Evolutionary conservation across 768 basidiomycete species (phyloP).

Genomic region (Xerocomus potaroensis): DNA sequence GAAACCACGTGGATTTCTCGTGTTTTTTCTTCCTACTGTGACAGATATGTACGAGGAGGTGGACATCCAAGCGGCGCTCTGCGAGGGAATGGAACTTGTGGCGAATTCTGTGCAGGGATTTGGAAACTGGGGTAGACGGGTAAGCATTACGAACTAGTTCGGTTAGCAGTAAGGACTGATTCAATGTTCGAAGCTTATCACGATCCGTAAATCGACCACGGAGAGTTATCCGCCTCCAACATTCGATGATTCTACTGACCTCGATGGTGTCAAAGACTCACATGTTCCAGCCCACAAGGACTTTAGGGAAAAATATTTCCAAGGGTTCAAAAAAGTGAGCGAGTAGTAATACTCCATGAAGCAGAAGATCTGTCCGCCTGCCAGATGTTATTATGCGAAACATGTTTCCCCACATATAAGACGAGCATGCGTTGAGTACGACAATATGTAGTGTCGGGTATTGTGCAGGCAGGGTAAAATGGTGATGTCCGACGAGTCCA

Average conservation of each 20-base stretch:
- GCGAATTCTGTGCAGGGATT: conserved; percentile 91
- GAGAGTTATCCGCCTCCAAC: conserved; percentile 47
- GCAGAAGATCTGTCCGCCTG: not conserved
- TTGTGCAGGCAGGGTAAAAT: not conserved
- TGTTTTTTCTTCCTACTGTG: conserved; percentile 93
- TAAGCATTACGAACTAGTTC: conserved; percentile 37
- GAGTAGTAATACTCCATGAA: conserved; percentile 3
- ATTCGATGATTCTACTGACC: conserved; percentile 37
- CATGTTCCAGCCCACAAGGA: conserved; percentile 82
- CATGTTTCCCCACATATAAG: not conserved
- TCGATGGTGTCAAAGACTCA: conserved; percentile 8
- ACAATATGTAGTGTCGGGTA: not conserved
- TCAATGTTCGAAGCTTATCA: conserved; percentile 67
- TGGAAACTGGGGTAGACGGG: conserved; percentile 91
- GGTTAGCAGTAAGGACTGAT: conserved; percentile 2
- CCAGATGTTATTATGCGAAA: not conserved
- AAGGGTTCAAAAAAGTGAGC: conserved; percentile 59
- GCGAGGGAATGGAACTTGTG: conserved; percentile 83
- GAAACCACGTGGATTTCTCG: conserved; percentile 81
- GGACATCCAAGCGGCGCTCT: conserved; percentile 74
- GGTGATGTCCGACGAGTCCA: not conserved
- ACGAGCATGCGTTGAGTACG: not conserved
- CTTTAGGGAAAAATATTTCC: conserved; percentile 86
- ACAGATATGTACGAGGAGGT: conserved; percentile 87
- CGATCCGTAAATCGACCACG: conserved; percentile 68